These are phyloP conservation scores for Lactarius trivialis DNA, from an alignment of 768 basidiomycete species.

Conservation along the genomic window DNA sequence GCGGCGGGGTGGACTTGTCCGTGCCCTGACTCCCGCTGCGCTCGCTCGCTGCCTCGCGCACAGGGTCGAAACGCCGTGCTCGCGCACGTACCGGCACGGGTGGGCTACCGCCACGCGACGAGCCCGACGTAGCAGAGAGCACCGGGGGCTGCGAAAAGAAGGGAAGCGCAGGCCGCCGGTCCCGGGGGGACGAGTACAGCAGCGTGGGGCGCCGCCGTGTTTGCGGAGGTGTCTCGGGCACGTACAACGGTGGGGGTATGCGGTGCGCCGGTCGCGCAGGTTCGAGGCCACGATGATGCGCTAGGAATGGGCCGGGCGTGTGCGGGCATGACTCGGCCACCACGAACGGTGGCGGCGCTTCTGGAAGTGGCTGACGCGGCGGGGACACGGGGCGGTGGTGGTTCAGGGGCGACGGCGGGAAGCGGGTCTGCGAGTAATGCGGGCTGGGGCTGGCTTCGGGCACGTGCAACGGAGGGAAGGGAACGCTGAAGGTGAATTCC, in stretches of 20 bases:
- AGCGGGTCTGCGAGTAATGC: not conserved
- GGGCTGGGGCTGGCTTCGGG: not conserved
- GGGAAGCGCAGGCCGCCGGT: not conserved
- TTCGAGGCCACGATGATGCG: constrained; percentile 5
- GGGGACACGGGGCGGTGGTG: not conserved
- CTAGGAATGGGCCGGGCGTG: constrained; percentile 12
- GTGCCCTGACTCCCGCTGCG: constrained; percentile 14
- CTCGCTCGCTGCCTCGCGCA: constrained; percentile 23
- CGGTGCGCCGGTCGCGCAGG: constrained; percentile 1
- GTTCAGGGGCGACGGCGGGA: not conserved
- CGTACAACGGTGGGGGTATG: constrained; percentile 12
- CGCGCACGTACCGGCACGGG: constrained; percentile 1
- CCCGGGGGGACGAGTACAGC: not conserved
- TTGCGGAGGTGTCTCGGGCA: constrained; percentile 13
- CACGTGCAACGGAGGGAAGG: constrained; percentile 19
- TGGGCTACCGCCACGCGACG: constrained; percentile 1
- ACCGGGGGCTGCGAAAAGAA: not conserved
- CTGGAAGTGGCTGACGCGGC: no score
- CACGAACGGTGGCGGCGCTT: not conserved
- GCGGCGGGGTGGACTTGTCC: constrained; percentile 11
- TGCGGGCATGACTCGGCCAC: constrained; percentile 1
- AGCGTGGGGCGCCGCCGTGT: not conserved
- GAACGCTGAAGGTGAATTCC: constrained; percentile 14
- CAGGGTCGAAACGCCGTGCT: constrained; percentile 24
- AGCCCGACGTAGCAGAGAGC: not conserved